Conservation (phyloP, 345 rosid genomes). For the Streptanthus diversifolius region DNA sequence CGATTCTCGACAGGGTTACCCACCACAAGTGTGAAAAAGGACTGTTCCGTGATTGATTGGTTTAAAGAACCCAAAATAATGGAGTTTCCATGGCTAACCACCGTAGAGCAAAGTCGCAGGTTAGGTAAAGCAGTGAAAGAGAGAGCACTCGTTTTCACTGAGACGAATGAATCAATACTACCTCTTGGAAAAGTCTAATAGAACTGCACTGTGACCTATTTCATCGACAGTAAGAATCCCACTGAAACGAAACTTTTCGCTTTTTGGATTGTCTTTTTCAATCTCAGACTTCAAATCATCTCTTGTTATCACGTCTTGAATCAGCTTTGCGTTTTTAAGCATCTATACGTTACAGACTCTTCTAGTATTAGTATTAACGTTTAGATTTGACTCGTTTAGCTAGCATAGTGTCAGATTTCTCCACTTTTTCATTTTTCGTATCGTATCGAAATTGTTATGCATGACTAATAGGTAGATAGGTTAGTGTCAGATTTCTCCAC, state of each 20-base stretch:
- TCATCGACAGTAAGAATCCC: slow-evolving; percentile 4
- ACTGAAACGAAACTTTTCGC: not conserved
- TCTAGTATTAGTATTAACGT: not conserved
- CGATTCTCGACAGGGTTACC: not conserved
- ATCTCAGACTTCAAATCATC: not conserved
- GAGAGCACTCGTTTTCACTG: not conserved
- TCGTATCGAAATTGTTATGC: not conserved
- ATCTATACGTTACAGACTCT: not conserved
- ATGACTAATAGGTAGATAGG: too few species aligned
- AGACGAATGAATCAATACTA: not conserved
- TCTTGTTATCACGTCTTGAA: not conserved
- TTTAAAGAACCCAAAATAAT: not conserved
- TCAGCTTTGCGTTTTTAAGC: not conserved
- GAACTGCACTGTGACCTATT: not conserved
- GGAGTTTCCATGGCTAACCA: not conserved
- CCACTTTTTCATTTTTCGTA: not conserved
- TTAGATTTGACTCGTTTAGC: not conserved
- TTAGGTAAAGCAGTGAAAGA: not conserved
- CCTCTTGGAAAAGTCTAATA: not conserved
- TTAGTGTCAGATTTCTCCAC: not conserved
- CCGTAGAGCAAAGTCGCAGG: not conserved
- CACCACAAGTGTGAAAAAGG: not conserved
- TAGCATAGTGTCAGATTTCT: not conserved
- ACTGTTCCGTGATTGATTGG: not conserved
- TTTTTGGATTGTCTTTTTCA: not conserved